Conservation (phyloP, 805 yeast species). For the Hanseniaspora mollemarum region DNA sequence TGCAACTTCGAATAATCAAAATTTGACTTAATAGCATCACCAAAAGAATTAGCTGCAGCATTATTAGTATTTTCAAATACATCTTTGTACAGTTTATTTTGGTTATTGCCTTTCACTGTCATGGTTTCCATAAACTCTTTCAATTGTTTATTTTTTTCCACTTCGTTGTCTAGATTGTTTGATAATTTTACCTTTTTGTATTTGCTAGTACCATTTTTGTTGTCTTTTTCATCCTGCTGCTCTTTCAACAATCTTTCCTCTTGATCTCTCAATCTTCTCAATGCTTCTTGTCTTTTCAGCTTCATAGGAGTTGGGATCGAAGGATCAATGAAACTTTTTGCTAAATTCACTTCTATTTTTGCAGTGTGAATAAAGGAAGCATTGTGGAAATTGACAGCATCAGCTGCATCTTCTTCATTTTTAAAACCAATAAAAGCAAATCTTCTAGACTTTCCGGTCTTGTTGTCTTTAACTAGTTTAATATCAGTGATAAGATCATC, state of each 20-base stretch:
- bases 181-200: slow-evolving; percentile 23
- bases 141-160: slow-evolving; percentile 53
- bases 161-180: slow-evolving; percentile 44
- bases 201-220: slow-evolving; percentile 30
- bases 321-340: slow-evolving; percentile 79
- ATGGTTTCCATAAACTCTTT: slow-evolving; percentile 73
- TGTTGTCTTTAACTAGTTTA: slow-evolving; percentile 57
- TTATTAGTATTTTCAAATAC: slow-evolving; percentile 42
- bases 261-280: slow-evolving; percentile 35
- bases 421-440: slow-evolving; percentile 89
- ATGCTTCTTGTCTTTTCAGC: slow-evolving; percentile 43
- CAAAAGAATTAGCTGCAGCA: slow-evolving; percentile 9
- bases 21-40: slow-evolving; percentile 31
- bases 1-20: slow-evolving; percentile 21
- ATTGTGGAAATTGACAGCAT: slow-evolving; percentile 66
- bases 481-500: slow-evolving; percentile 72
- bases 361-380: slow-evolving; percentile 74
- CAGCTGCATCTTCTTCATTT: slow-evolving; percentile 59
- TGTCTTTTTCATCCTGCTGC: slow-evolving; percentile 32
- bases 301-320: slow-evolving; percentile 57
- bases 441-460: slow-evolving; percentile 77
- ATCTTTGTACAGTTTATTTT: slow-evolving; percentile 40
- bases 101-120: slow-evolving; percentile 49
- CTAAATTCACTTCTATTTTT: slow-evolving; percentile 63
- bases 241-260: slow-evolving; percentile 40